Evolutionary conservation across 2,329 filamentous ascomycete genomes (phyloP).

Genomic region (Aphanoascus verrucosus): DNA sequence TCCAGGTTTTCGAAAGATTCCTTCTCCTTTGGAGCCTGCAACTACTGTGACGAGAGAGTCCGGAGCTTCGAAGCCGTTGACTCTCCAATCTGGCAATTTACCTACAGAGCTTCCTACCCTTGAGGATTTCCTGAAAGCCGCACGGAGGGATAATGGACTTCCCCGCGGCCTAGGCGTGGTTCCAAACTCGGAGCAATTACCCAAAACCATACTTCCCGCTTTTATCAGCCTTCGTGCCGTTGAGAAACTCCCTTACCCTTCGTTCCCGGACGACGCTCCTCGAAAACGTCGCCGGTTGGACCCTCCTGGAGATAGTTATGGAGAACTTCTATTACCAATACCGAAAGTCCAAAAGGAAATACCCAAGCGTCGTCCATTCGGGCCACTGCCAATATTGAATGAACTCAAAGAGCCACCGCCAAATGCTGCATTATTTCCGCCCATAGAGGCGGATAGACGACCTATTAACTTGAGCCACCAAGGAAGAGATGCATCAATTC

Average conservation of each 20-base stretch:
- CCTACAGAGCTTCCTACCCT: slow-evolving; percentile 30
- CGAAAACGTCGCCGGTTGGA: slow-evolving; percentile 38
- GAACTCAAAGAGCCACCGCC: slow-evolving; percentile 54
- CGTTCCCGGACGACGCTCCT: slow-evolving; percentile 29
- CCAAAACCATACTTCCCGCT: slow-evolving; percentile 34
- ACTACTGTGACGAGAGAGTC: slow-evolving; percentile 27
- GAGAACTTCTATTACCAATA: slow-evolving; percentile 38
- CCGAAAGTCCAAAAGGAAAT: slow-evolving; percentile 39
- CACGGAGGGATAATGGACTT: slow-evolving; percentile 27
- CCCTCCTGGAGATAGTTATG: slow-evolving; percentile 27
- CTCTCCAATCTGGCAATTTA: slow-evolving; percentile 21
- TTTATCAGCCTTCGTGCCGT: slow-evolving; percentile 40
- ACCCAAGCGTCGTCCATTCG: slow-evolving; percentile 33
- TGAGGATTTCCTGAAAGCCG: slow-evolving; percentile 29
- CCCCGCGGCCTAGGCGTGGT: slow-evolving; percentile 25
- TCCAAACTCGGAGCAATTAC: slow-evolving; percentile 28
- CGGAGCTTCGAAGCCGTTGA: slow-evolving; percentile 22
- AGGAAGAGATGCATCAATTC: slow-evolving; percentile 18
- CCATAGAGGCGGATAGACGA: slow-evolving; percentile 44
- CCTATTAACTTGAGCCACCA: slow-evolving; percentile 30
- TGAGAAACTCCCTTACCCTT: slow-evolving; percentile 35
- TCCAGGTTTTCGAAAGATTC: slow-evolving; percentile 31
- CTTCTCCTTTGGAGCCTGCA: slow-evolving; percentile 38
- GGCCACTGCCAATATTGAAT: slow-evolving; percentile 43
- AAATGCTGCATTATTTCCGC: slow-evolving; percentile 50